These are phyloP conservation scores for Xylariaceae sp. DNA, from an alignment of 2,329 filamentous ascomycete genomes.

Conservation along the genomic window DNA sequence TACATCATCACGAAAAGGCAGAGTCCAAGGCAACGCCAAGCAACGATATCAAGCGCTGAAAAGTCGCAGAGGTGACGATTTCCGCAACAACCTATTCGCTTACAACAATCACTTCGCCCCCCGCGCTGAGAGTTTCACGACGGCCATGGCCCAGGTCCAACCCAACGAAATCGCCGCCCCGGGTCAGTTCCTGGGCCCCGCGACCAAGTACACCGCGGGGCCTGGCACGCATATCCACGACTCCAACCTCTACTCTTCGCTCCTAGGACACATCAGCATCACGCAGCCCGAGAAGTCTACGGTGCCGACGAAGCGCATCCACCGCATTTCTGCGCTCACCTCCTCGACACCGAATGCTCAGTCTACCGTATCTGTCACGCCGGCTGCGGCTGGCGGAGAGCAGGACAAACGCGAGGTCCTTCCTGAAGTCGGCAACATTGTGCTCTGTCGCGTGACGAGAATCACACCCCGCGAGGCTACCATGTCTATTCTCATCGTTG, in stretches of 20 bases:
- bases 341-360: conserved; percentile 36
- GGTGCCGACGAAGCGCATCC: conserved; percentile 55
- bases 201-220: conserved; percentile 65
- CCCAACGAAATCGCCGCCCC: conserved; percentile 61
- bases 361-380: conserved; percentile 54
- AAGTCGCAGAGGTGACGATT: neutral
- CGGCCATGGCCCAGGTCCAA: conserved; percentile 20
- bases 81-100: neutral
- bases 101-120: neutral
- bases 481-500: conserved; percentile 80
- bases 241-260: conserved; percentile 72
- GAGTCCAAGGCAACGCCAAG: conserved; percentile 8
- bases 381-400: conserved; percentile 16
- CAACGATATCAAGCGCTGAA: neutral
- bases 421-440: conserved; percentile 74
- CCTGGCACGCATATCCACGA: conserved; percentile 80
- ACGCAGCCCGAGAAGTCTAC: conserved; percentile 34
- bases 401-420: conserved; percentile 63
- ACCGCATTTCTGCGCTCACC: conserved; percentile 41
- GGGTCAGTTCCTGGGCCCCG: conserved; percentile 72
- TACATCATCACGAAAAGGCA: conserved; percentile 11
- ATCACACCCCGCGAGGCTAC: conserved; percentile 82
- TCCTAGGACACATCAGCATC: conserved; percentile 67
- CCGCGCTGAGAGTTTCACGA: too few species aligned
- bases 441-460: conserved; percentile 81